Conservation (phyloP, 1,284 basidiomycete species). For the Puccinia triticina region DNA sequence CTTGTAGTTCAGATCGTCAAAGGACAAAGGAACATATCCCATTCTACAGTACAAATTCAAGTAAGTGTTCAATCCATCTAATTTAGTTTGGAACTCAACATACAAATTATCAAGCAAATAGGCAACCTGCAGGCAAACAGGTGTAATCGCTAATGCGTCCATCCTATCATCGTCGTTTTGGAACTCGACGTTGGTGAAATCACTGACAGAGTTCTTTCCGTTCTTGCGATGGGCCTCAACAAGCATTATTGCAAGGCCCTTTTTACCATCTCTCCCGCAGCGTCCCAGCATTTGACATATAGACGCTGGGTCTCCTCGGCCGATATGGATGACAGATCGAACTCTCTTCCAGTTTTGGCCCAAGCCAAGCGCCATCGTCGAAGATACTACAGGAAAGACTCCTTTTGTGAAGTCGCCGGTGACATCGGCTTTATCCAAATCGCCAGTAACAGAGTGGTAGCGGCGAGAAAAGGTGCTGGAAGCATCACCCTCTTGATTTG, state of each 20-base stretch:
- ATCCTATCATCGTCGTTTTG: constrained; percentile 33
- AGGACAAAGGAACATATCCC: too few relatives aligned
- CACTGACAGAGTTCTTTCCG: constrained; percentile 12
- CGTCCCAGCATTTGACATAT: background rate
- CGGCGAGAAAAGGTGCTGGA: background rate
- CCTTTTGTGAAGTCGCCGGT: too few relatives aligned
- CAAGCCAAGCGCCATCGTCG: too few relatives aligned
- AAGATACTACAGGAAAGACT: too few relatives aligned
- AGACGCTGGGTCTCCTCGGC: too few relatives aligned
- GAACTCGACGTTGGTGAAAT: constrained; percentile 1
- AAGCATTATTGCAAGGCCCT: constrained; percentile 2
- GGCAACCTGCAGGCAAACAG: constrained; percentile 4
- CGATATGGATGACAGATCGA: too few relatives aligned
- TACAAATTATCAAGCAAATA: constrained; percentile 27
- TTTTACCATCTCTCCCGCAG: background rate
- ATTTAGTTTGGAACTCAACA: background rate
- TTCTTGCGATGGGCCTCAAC: background rate
- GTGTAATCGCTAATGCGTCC: constrained; percentile 28
- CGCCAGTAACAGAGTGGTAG: background rate
- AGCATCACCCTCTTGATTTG: background rate
- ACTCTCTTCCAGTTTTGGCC: too few relatives aligned
- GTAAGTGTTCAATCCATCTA: background rate
- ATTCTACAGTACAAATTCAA: background rate
- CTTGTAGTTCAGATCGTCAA: constrained; percentile 16
- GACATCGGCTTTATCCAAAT: too few relatives aligned